Evolutionary conservation across 768 basidiomycete genomes (phyloP).

Genomic region (Cystofilobasidium capitatum): DNA sequence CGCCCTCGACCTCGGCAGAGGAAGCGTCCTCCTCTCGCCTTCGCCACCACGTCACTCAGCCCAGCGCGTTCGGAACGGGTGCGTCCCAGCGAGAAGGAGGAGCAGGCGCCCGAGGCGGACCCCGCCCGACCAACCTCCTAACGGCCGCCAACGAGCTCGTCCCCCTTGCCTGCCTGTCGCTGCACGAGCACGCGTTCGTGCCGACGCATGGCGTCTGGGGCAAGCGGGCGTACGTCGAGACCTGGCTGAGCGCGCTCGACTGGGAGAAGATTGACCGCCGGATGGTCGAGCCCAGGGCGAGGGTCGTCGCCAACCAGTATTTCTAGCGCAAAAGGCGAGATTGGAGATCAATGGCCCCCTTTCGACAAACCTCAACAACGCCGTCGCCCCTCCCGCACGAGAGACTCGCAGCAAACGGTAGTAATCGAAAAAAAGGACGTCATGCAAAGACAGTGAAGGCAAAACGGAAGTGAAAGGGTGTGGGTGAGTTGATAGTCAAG

Average conservation of each 20-base stretch:
- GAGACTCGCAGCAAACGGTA: too few relatives aligned
- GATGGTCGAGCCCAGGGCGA: conserved; percentile 4
- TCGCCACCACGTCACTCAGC: neutral
- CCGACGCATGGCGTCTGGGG: conserved; percentile 27
- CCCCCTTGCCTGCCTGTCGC: conserved; percentile 15
- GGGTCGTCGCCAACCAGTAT: too few relatives aligned
- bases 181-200: conserved; percentile 26
- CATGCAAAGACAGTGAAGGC: too few relatives aligned
- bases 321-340: too few relatives aligned
- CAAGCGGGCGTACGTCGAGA: conserved; percentile 21
- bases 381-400: too few relatives aligned
- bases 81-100: too few relatives aligned
- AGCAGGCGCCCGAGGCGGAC: neutral
- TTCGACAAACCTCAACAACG: too few relatives aligned
- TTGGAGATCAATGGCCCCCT: too few relatives aligned
- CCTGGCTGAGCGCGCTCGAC: conserved; percentile 24
- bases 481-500: too few relatives aligned
- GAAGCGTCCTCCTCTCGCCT: neutral
- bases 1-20: neutral
- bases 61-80: neutral
- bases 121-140: neutral
- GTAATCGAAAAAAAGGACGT: too few relatives aligned
- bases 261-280: conserved; percentile 20
- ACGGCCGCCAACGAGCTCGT: conserved; percentile 4
- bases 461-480: too few relatives aligned